These are phyloP conservation scores for Coleophoma crateriformis DNA, from an alignment of 2,329 filamentous ascomycete genomes.

Conservation along the genomic window DNA sequence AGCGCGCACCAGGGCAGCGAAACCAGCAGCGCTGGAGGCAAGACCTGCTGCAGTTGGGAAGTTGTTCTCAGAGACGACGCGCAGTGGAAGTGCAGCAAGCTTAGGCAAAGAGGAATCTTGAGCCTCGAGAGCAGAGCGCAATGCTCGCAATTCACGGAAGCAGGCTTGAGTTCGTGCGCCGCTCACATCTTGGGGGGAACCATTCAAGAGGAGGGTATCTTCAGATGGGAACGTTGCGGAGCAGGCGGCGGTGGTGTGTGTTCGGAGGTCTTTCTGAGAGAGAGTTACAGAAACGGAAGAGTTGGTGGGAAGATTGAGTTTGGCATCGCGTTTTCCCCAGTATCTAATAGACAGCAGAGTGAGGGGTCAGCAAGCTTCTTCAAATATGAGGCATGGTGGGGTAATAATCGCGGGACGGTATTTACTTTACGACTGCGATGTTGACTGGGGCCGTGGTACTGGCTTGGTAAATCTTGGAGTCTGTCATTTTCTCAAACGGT, in stretches of 20 bases:
- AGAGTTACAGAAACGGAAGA: conserved; percentile 96
- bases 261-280: conserved; percentile 87
- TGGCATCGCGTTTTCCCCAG: conserved; percentile 95
- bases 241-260: conserved; percentile 92
- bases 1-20: conserved; percentile 70
- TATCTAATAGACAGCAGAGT: conserved; percentile 43
- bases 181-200: conserved; percentile 74
- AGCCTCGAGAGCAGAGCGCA: conserved; percentile 71
- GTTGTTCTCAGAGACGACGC: conserved; percentile 95
- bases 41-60: conserved; percentile 96
- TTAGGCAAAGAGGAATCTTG: conserved; percentile 71
- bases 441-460: conserved; percentile 97
- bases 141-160: conserved; percentile 75
- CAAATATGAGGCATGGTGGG: conserved; percentile 3
- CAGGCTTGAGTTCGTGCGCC: conserved; percentile 92
- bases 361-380: conserved; percentile 3
- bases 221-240: conserved; percentile 60
- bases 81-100: conserved; percentile 70
- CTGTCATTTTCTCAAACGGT: conserved; percentile 17
- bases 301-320: conserved; percentile 95
- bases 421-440: conserved; percentile 93
- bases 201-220: conserved; percentile 81
- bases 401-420: conserved; percentile 14
- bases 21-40: conserved; percentile 64
- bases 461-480: conserved; percentile 66